phyloP scores from a whole-genome alignment of 805 yeast genomes.

The Metschnikowia cubensis region DNA sequence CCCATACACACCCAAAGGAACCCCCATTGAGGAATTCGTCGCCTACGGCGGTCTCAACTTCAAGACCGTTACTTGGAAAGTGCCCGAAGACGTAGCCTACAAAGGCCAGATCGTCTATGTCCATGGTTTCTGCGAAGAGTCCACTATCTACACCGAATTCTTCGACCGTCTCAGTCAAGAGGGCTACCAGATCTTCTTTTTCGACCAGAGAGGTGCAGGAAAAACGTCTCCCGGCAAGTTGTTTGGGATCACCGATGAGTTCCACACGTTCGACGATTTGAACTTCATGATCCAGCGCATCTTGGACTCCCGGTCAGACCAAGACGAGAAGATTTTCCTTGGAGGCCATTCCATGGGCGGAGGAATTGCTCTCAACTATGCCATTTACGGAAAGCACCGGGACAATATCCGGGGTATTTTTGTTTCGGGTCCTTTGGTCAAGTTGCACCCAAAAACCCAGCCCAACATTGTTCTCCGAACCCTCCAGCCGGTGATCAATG shows the following conservation, averaged over 20 bases:
- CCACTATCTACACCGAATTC: constrained; percentile 44
- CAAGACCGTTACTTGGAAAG: constrained; percentile 40
- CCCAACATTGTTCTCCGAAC: constrained; percentile 46
- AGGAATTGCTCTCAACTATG: constrained; percentile 62
- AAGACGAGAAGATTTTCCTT: constrained; percentile 43
- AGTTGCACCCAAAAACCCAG: constrained; percentile 52
- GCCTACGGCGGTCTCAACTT: constrained; percentile 38
- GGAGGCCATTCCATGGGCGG: constrained; percentile 85
- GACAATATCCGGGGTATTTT: constrained; percentile 45
- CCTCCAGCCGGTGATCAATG: constrained; percentile 37
- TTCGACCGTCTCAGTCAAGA: constrained; percentile 47
- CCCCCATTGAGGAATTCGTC: constrained; percentile 28
- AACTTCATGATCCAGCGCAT: constrained; percentile 51
- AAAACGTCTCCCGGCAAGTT: constrained; percentile 51
- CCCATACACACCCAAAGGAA: constrained; percentile 34
- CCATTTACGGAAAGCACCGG: constrained; percentile 48
- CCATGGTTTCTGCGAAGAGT: constrained; percentile 70
- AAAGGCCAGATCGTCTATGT: constrained; percentile 58
- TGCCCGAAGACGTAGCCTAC: constrained; percentile 27
- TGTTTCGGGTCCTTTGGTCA: constrained; percentile 57
- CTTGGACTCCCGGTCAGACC: constrained; percentile 29
- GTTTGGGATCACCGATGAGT: constrained; percentile 56
- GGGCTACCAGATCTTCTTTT: constrained; percentile 66
- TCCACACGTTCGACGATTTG: constrained; percentile 53
- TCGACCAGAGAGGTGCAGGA: constrained; percentile 77